These are phyloP conservation scores for Apiospora aurea DNA, from an alignment of 2,329 filamentous ascomycete genomes.

Conservation along the genomic window DNA sequence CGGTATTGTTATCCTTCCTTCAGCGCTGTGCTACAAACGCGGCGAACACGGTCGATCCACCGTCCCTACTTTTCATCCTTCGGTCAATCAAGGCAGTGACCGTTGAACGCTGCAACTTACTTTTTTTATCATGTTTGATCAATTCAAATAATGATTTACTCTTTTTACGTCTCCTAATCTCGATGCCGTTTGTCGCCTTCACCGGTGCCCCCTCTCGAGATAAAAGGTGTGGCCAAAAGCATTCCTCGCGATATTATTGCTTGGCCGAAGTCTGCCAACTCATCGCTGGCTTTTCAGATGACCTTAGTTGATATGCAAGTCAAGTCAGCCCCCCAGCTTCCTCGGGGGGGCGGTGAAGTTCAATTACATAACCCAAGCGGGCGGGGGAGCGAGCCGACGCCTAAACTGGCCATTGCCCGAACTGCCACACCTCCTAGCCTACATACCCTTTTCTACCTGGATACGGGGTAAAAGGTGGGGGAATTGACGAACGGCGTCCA, in stretches of 20 bases:
- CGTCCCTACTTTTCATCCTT: background rate
- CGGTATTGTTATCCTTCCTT: background rate
- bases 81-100: constrained; percentile 8
- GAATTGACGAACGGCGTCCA: background rate
- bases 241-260: constrained; percentile 22
- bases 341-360: background rate
- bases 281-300: constrained; percentile 27
- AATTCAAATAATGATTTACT: constrained; percentile 3
- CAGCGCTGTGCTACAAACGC: background rate
- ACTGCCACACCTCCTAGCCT: background rate
- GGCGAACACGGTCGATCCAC: background rate
- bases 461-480: constrained; percentile 20
- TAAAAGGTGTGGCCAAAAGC: constrained; percentile 4
- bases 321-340: constrained; percentile 24
- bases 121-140: constrained; percentile 8
- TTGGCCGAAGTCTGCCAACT: constrained; percentile 24
- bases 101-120: background rate
- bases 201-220: constrained; percentile 17
- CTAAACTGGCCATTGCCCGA: background rate
- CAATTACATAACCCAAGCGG: constrained; percentile 7
- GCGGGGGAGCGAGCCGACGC: constrained; percentile 10
- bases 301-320: constrained; percentile 26
- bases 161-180: background rate
- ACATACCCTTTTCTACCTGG: background rate
- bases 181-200: constrained; percentile 11